These are phyloP conservation scores for Herpetomonas tarakana DNA, from an alignment of 208 protist species.

Conservation along the genomic window DNA sequence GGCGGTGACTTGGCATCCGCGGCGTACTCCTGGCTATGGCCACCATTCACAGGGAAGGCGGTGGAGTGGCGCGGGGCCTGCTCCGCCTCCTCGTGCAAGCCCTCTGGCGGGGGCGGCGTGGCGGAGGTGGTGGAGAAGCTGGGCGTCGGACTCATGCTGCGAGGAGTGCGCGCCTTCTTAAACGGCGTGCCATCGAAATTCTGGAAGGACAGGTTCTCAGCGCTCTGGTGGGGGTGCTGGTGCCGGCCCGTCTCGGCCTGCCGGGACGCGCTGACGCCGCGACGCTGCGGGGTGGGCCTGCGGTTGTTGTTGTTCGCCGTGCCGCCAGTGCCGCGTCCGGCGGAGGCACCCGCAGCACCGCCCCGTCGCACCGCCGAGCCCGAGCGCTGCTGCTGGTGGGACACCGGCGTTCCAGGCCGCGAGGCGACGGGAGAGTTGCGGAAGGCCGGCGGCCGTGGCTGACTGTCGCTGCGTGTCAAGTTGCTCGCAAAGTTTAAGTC, in stretches of 20 bases:
- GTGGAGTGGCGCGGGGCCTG: not conserved
- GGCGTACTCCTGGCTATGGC: not conserved
- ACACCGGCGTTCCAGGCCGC: not conserved
- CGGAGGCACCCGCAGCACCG: too few species aligned
- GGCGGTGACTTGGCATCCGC: too few species aligned
- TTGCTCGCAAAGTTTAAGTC: not conserved
- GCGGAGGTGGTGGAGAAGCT: not conserved
- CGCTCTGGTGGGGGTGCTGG: not conserved
- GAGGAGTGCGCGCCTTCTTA: not conserved
- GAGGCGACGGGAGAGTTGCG: constrained; percentile 1
- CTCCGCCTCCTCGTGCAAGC: too few species aligned
- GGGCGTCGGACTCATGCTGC: not conserved
- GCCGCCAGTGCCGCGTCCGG: not conserved
- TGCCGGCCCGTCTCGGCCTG: not conserved
- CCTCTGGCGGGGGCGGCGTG: constrained; percentile 4
- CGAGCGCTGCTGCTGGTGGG: too few species aligned
- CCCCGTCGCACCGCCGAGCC: too few species aligned
- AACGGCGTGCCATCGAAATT: not conserved
- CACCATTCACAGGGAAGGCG: not conserved
- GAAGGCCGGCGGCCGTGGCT: not conserved
- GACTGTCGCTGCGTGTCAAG: not conserved
- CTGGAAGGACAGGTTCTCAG: not conserved
- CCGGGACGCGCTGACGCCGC: not conserved
- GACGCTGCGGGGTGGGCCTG: not conserved
- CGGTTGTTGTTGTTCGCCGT: not conserved